These are phyloP conservation scores for Brachypodium distachyon DNA, from an alignment of 202 grass and related monocot genomes.

Conservation along the genomic window DNA sequence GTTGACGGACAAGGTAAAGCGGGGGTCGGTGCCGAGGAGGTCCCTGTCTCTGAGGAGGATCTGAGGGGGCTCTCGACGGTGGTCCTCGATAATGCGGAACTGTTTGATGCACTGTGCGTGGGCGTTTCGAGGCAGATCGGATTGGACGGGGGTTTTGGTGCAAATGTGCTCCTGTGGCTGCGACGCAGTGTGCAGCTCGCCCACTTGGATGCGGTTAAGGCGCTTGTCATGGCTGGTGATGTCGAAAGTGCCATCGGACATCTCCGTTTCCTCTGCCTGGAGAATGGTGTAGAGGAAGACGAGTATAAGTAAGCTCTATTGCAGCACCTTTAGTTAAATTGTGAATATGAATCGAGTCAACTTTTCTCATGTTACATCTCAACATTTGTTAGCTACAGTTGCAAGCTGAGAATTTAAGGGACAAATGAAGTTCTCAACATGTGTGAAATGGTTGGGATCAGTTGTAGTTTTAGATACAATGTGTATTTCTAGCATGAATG, in stretches of 20 bases:
- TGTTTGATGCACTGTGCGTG: slow-evolving; percentile 67
- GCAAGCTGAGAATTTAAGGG: background rate
- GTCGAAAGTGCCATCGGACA: slow-evolving; percentile 43
- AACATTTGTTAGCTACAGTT: background rate
- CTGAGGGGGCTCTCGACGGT: slow-evolving; percentile 42
- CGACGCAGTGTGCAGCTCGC: slow-evolving; percentile 66
- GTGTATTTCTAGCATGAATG: background rate
- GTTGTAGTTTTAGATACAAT: slow-evolving; percentile 6
- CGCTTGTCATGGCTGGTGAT: slow-evolving; percentile 29
- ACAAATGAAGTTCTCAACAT: background rate
- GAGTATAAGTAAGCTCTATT: slow-evolving; percentile 64
- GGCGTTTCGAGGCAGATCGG: slow-evolving; percentile 53
- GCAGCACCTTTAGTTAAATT: background rate
- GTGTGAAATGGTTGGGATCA: background rate
- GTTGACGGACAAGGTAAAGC: slow-evolving; percentile 12
- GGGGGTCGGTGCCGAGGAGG: background rate
- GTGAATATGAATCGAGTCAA: background rate
- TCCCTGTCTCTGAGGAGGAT: slow-evolving; percentile 44
- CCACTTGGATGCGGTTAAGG: slow-evolving; percentile 49
- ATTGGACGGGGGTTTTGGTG: slow-evolving; percentile 26
- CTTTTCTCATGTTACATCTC: background rate
- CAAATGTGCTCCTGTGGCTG: slow-evolving; percentile 40
- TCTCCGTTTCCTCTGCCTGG: slow-evolving; percentile 71
- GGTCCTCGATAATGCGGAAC: slow-evolving; percentile 54
- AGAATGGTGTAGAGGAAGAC: slow-evolving; percentile 56